Evolutionary conservation across 164 flowering plant genomes (phyloP).

Genomic region (Malania oleifera): DNA sequence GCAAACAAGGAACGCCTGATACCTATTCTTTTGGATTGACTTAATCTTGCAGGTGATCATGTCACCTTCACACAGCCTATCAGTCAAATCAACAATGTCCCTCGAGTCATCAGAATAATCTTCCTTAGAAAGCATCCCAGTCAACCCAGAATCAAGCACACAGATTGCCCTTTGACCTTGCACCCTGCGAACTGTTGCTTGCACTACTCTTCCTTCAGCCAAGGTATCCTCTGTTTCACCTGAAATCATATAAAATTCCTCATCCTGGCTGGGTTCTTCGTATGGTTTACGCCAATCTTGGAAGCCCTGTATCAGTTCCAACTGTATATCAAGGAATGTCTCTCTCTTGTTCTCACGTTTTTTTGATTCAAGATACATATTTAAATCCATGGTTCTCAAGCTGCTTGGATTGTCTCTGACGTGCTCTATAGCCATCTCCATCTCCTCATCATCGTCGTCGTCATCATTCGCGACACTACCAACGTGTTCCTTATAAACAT

Average conservation of each 20-base stretch:
- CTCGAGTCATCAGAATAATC: constrained; percentile 68
- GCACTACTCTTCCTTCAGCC: constrained; percentile 79
- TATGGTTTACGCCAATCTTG: constrained; percentile 73
- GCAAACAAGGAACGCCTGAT: constrained; percentile 62
- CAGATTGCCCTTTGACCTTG: constrained; percentile 60
- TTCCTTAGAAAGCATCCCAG: constrained; percentile 62
- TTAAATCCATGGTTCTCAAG: constrained; percentile 44
- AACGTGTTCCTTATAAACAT: constrained; percentile 47
- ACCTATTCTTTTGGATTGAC: constrained; percentile 59
- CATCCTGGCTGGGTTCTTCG: constrained; percentile 75
- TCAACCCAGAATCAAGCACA: constrained; percentile 82
- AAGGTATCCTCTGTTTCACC: constrained; percentile 88
- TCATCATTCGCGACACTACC: constrained; percentile 59
- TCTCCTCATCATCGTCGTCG: constrained; percentile 47
- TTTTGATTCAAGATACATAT: constrained; percentile 41
- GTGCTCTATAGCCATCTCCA: constrained; percentile 89
- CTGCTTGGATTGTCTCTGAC: constrained; percentile 65
- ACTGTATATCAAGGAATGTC: constrained; percentile 58
- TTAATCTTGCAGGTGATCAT: constrained; percentile 73
- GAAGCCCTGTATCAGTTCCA: constrained; percentile 83
- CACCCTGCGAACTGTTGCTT: constrained; percentile 81
- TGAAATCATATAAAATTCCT: constrained; percentile 81
- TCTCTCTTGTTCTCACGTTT: constrained; percentile 44
- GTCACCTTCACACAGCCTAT: constrained; percentile 62
- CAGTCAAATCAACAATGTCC: constrained; percentile 53